Conservation (phyloP, 2,329 filamentous ascomycete genomes). For the Hirsutella minnesotensis region DNA sequence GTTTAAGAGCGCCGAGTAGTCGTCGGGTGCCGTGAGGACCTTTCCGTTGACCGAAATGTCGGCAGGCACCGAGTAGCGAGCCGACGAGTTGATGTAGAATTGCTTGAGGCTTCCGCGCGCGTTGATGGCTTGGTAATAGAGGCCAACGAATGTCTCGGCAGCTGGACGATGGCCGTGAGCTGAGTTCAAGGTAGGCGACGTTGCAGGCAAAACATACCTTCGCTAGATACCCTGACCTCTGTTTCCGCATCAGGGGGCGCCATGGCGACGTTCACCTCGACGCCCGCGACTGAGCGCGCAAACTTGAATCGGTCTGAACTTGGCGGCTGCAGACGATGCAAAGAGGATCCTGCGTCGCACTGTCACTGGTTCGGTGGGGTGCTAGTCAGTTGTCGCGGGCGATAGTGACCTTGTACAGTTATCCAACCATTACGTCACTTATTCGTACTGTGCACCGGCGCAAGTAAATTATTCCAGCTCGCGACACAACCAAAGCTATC, state of each 20-base stretch:
- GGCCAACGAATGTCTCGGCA: conserved; percentile 58
- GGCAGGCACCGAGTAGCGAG: conserved; percentile 41
- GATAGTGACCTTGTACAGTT: not conserved
- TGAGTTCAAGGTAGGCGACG: not conserved
- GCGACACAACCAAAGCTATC: not conserved
- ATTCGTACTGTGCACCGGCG: not conserved
- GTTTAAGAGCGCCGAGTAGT: conserved; percentile 58
- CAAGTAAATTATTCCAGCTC: not conserved
- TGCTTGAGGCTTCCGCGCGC: conserved; percentile 45
- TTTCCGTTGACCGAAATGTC: conserved; percentile 76
- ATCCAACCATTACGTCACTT: not conserved
- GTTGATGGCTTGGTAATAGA: conserved; percentile 67
- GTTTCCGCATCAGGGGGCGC: conserved; percentile 26
- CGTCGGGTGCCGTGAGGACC: conserved; percentile 45
- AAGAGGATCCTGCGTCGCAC: not conserved
- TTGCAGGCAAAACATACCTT: conserved; percentile 22
- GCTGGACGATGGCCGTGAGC: conserved; percentile 31
- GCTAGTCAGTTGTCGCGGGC: not conserved
- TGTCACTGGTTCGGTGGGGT: no score
- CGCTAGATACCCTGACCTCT: conserved; percentile 32
- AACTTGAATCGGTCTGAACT: not conserved
- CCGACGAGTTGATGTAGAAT: conserved; percentile 58
- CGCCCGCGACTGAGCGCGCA: not conserved
- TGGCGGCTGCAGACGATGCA: not conserved
- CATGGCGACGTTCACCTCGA: conserved; percentile 13